Base-by-base conservation (phyloP, 805 yeast species). In the Wickerhamiella cacticola region DNA sequence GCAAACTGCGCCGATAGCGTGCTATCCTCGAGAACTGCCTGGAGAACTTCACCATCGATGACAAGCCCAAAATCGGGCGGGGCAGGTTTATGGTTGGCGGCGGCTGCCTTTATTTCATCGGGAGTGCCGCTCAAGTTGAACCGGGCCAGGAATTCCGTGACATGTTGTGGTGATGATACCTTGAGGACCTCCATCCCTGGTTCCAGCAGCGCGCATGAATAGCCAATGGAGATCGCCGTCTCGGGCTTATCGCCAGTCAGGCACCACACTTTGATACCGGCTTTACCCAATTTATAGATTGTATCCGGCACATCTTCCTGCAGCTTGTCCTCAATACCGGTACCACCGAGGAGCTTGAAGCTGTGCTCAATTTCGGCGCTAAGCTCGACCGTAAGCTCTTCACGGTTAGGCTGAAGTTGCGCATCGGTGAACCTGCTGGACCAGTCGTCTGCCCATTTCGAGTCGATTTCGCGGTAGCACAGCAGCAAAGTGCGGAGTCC, bases 241-340 rank as follows among this genome's bases (percentile, higher is more conserved):
- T 82, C 92, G 45, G 82, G 77, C 61, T 79, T 77, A 63, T 82
- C 92, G 53, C 92, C 92, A 8, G 92, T 82, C 25, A 82, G 68
- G 46, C 82, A 88, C 92, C 92, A 82, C 43, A 82, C 67, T 61
- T 82, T 82, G 56, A 82, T 78, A 43, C 92, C 92, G 0, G 88
- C 89, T 42, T 72, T 67, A 5, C 78, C 75, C 45, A 82, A 68
- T 35, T 77, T 61, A 13, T 80, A 73, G 55, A 82, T 82, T 1
- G 89, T 70, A 46, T 76, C 80, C 0, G 89, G 87, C 18, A 82
- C 92, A 50, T 86, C 88, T 35, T 75, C 78, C 60, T 82, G 92
- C 43, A 82, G 69, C 55, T 82, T 68, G 59, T 82, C 92, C 61
- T 82, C 92, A 58, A 82, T 82, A 10, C 87, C 92, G 15, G 92